Conservation (phyloP, 2,329 filamentous ascomycete species). For the Madurella mycetomatis region DNA sequence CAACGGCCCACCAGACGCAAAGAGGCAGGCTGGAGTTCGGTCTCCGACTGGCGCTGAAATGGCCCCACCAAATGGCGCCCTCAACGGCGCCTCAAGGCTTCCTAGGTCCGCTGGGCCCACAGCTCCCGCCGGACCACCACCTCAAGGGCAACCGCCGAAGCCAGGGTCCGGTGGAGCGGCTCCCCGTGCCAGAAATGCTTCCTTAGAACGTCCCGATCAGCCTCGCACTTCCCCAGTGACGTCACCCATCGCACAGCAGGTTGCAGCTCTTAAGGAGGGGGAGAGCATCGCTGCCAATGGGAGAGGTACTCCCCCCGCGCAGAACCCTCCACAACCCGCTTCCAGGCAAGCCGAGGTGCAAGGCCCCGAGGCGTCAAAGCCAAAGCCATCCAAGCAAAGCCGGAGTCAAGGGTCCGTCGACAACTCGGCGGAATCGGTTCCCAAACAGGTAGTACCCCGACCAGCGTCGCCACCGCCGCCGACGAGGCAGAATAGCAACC, state of each 20-base stretch:
- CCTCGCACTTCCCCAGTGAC: slow-evolving; percentile 38
- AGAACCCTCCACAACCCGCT: slow-evolving; percentile 29
- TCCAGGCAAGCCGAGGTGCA: slow-evolving; percentile 33
- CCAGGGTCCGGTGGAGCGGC: slow-evolving; percentile 40
- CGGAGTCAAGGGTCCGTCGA: slow-evolving; percentile 65
- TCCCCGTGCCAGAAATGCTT: slow-evolving; percentile 45
- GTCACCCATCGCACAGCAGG: slow-evolving; percentile 42
- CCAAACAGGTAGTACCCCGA: slow-evolving; percentile 40
- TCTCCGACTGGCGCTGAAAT: slow-evolving; percentile 39
- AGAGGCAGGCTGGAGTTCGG: slow-evolving; percentile 41
- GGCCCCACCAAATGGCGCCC: slow-evolving; percentile 7
- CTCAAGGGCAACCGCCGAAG: slow-evolving; percentile 51
- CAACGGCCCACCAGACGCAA: slow-evolving; percentile 46
- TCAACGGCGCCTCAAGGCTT: slow-evolving; percentile 37
- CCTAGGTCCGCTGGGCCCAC: slow-evolving; percentile 35
- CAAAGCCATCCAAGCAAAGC: slow-evolving; percentile 47
- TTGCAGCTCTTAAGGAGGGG: slow-evolving; percentile 33
- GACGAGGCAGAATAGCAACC: slow-evolving; percentile 52
- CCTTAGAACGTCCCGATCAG: slow-evolving; percentile 41
- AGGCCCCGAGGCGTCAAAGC: slow-evolving; percentile 32
- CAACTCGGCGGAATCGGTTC: slow-evolving; percentile 55
- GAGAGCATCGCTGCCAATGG: slow-evolving; percentile 56
- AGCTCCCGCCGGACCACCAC: slow-evolving; percentile 48
- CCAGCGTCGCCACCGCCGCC: slow-evolving; percentile 57
- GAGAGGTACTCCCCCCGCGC: slow-evolving; percentile 57